Evolutionary conservation across 2,329 filamentous ascomycete genomes (phyloP), one percentile per base, ranked within the genome.

Genomic region (Sporothrix mexicana): DNA sequence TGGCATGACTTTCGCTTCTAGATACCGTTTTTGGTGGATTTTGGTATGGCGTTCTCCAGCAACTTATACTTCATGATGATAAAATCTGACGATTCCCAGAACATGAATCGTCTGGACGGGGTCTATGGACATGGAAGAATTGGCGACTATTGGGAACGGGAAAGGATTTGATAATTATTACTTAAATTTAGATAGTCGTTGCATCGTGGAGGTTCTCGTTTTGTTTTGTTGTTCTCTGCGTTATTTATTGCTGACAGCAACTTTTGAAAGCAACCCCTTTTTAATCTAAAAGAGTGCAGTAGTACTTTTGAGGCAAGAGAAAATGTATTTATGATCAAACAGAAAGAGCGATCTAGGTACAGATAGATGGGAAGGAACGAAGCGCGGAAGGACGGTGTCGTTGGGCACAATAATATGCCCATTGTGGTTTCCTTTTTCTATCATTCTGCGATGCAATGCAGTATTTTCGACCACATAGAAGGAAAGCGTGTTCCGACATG

Each of bases 1-100:
- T 25, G 23, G 23, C 25, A 59, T 25, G 36, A 13, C 41, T 45
- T 36, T 23, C 41, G 36, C 59, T 45, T 64, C n/a, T 23, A 20
- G 17, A 23, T 64, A 20, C 59, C 36, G 15, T 13, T 23, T 23
- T 15, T 62, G 59, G 36, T 17, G 25, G 55, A 36, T 17, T 36
- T 36, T 13, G 55, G 55, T 25, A 12, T 59, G 55, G 55, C 55
- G 55, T 59, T 59, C 25, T 59, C 23, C 55, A 36, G 55, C 55
- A 59, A 41, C 25, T 49, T 7, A 59, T 36, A n/a, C 8, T 59
- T 36, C 36, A 25, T 25, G 55, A 59, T 9, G 25, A 25, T 36
- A 25, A 7, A 23, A n/a, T 59, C 25, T 59, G 13, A 25, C 4
- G 23, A n/a, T 13, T 59, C 36, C 5, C 7, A 15, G 36, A 36